phyloP scores from a whole-genome alignment of 345 rosid genomes.

The Syzygium aqueum region DNA sequence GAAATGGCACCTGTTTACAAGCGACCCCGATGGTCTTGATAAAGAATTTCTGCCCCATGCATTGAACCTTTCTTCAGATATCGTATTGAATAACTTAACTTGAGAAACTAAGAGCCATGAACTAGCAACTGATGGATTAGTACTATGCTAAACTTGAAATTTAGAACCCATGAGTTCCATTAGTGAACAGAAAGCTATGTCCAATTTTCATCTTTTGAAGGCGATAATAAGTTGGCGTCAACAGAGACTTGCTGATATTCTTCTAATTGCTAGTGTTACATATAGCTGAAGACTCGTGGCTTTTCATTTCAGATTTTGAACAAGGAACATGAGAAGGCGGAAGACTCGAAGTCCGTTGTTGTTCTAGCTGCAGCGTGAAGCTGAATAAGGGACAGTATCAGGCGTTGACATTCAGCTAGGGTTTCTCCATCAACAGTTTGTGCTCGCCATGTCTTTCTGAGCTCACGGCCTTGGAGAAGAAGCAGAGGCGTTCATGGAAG shows the following conservation, averaged over 20 bases:
- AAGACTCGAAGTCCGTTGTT: constrained; percentile 63
- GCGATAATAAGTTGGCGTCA: background rate
- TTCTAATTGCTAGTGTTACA: background rate
- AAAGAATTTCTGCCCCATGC: background rate
- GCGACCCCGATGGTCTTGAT: background rate
- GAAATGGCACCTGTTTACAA: background rate
- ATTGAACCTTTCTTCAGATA: background rate
- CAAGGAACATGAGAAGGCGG: constrained; percentile 90
- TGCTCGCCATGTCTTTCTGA: background rate
- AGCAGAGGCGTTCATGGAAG: background rate
- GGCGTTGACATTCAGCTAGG: background rate
- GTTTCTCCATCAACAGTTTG: background rate
- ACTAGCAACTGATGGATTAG: background rate
- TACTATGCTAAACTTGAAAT: background rate
- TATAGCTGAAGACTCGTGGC: background rate
- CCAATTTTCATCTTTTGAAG: background rate
- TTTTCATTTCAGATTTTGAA: constrained; percentile 49
- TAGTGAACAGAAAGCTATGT: background rate
- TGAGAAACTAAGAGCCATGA: background rate
- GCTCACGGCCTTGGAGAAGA: background rate
- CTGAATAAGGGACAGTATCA: constrained; percentile 6
- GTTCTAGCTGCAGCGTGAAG: constrained; percentile 35
- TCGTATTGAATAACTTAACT: background rate
- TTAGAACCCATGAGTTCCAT: background rate
- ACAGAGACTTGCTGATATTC: background rate